A percentile compares a stretch with the other conserved stretches of the same genome.
These are phyloP conservation scores for Blastocystis sp. DNA, from an alignment of 352 stramenopile genomes.

Conservation along the genomic window DNA sequence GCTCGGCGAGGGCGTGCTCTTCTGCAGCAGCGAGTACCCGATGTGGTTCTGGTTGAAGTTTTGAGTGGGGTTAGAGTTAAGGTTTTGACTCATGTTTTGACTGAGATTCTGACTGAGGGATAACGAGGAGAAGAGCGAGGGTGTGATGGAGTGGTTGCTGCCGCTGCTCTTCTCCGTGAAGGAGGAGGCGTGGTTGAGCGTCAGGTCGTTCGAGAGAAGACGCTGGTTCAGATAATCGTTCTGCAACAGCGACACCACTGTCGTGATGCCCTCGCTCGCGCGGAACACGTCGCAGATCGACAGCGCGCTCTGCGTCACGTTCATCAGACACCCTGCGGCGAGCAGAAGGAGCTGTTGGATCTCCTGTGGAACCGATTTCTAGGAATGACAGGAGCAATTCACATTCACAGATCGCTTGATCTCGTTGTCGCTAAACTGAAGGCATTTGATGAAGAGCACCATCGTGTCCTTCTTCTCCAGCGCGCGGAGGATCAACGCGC, in stretches of 20 bases:
- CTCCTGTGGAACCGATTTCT: constrained; percentile 4
- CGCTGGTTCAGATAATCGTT: not conserved
- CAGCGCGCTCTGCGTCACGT: constrained; percentile 19
- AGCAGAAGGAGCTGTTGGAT: constrained; percentile 46
- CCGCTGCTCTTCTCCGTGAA: not conserved
- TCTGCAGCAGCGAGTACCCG: too few species aligned
- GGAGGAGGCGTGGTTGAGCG: not conserved
- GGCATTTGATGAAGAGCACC: constrained; percentile 30
- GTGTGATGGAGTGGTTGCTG: too few species aligned
- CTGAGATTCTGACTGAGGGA: too few species aligned
- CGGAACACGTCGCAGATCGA: constrained; percentile 11
- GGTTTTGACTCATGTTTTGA: too few species aligned
- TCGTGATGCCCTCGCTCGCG: constrained; percentile 47
- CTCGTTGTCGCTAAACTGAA: constrained; percentile 28
- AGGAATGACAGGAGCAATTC: not conserved
- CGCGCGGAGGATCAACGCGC: not conserved
- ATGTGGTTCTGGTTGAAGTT: too few species aligned
- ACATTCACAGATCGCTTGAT: not conserved
- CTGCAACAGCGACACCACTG: not conserved
- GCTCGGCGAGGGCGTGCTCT: not conserved
- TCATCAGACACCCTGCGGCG: constrained; percentile 39
- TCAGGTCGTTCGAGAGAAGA: not conserved
- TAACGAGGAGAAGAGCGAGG: too few species aligned
- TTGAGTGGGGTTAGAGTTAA: too few species aligned
- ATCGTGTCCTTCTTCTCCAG: constrained; percentile 10